Base-by-base conservation (phyloP, 306 rosid genomes). In the Alnus glutinosa region DNA sequence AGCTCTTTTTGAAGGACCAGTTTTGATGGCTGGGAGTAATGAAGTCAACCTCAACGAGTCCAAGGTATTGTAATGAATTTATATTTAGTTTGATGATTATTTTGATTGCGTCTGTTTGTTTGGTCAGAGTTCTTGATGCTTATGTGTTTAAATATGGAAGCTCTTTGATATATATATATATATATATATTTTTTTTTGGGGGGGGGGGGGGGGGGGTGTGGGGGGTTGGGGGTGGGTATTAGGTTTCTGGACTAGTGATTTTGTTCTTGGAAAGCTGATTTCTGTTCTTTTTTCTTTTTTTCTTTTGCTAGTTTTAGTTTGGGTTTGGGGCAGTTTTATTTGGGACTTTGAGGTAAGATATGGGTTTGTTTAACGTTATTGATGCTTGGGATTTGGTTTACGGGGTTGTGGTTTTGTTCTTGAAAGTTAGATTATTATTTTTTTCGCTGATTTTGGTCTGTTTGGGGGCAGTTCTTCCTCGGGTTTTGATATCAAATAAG, bases 21-120 rank as follows among this genome's bases (percentile, higher is more conserved):
- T 75, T 85, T 55, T 82, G 75, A 93, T 93, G 98, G 92, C 90
- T 64, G 97, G 88, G 68, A 85, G 82, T 80, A 85, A 88, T 76
- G 89, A 91, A 81, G 86, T 89, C 79, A 86, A 93, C 85, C 79
- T 87, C 82, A 91, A 76, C 55, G 97, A 93, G 69, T 91, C 97
- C 61, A 91, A 50, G 96, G 97, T 90, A 30, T 49, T 61, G 34
- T 10, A 11, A 46, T 75, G 61, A 46, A 39, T 74, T 70, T 28
- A 49, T 10, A 28, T 37, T 50, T 79, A 47, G 5, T 66, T 42
- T 52, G 36, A 30, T 82, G 9, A 49, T 77, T 68, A 18, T 52
- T 30, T 58, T 58, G 36, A 46, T 75, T 16, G 59, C n/a, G 16
- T 42, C 23, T 15, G 46, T 18, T 42, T 18, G 13, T 18, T 74